phyloP scores from a whole-genome alignment of 768 basidiomycete species.

The Hygrophorus russula region DNA sequence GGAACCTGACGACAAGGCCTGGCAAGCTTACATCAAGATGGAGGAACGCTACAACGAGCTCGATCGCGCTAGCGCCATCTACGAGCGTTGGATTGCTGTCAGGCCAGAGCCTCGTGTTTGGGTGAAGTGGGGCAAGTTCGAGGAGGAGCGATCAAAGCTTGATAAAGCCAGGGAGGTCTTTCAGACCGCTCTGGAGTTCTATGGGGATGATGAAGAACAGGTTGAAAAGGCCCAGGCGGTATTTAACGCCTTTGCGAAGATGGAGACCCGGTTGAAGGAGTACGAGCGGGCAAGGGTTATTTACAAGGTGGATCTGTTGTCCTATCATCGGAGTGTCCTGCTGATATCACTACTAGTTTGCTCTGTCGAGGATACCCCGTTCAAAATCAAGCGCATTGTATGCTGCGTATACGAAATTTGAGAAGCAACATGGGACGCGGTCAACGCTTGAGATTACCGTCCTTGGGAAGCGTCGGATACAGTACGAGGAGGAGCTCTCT shows the following conservation, averaged over 20 bases:
- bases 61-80: conserved; percentile 86
- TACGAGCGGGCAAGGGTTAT: conserved; percentile 95
- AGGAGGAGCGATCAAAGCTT: conserved; percentile 64
- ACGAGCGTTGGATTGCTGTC: conserved; percentile 83
- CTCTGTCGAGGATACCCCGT: conserved; percentile 83
- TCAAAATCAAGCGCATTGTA: conserved; percentile 86
- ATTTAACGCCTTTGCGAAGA: conserved; percentile 82
- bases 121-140: conserved; percentile 82
- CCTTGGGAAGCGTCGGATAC: conserved; percentile 93
- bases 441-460: conserved; percentile 87
- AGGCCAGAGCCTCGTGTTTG: conserved; percentile 69
- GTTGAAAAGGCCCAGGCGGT: conserved; percentile 96
- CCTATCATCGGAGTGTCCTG: not conserved
- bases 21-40: conserved; percentile 99
- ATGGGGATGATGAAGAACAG: conserved; percentile 79
- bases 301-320: conserved; percentile 69
- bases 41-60: conserved; percentile 88
- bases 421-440: conserved; percentile 93
- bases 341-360: conserved; percentile 49
- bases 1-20: conserved; percentile 99
- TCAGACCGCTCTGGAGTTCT: conserved; percentile 84
- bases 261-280: conserved; percentile 95
- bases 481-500: conserved; percentile 92
- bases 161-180: conserved; percentile 83
- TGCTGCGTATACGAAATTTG: conserved; percentile 91